Evolutionary conservation across 305 asterid species (phyloP), one percentile per base, ranked within the genome.

Genomic region (Stenogyne calaminthoides): DNA sequence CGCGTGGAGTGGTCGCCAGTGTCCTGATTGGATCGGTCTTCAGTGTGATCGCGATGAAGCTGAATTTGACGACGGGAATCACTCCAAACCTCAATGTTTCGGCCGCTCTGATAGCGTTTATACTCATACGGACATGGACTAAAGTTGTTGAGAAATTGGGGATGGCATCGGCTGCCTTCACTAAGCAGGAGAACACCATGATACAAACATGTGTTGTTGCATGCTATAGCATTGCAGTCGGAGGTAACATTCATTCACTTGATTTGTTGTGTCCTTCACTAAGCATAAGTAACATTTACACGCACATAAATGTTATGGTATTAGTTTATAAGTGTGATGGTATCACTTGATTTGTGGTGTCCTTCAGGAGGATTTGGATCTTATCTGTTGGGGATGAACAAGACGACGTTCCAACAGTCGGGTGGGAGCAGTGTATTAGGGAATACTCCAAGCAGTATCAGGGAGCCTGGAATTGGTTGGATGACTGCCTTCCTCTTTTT

Each of bases 161-260:
- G 0, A 22, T 89, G 0, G 80, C 68, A 25, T 78, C 92, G 0
- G 62, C 67, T 37, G 92, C 92, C 47, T 89, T 89, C 67, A 87
- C 91, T 0, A 83, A 78, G 56, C 95, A 89, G 81, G 92, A 89
- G 86, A 89, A 89, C 32, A 89, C 95, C 14, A 87, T 89, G 92
- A 87, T 89, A 36, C 92, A 85, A 42, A 89, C 95, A 20, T 89
- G 88, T 75, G 82, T 88, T 39, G 95, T 89, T 59, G 95, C 95
- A 19, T 89, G 95, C 58, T 87, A 89, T 18, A 85, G 88, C 60
- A 87, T 89, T 74, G 89, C 95, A 4, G 72, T 84, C 58, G 92
- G 92, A 87, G 95, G 95, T 72, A 19, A 25, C 29, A 22, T 22
- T 22, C 25, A 22, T 22, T 22, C 25, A 25, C 29, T 25, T 25